Conservation (phyloP, 2,329 filamentous ascomycete species). For the Gaeumannomyces sp. region DNA sequence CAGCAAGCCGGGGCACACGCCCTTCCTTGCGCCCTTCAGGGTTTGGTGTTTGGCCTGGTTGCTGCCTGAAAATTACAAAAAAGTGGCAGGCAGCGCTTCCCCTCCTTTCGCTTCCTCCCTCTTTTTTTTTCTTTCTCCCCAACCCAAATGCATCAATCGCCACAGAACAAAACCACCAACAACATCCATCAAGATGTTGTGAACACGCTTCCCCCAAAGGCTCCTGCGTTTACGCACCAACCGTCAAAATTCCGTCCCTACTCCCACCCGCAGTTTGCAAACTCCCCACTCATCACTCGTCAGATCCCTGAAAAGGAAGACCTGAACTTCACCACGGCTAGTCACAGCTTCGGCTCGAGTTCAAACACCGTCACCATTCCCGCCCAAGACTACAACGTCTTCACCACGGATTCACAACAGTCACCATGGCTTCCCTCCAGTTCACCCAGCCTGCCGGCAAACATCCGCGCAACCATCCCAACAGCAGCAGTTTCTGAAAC, state of each 20-base stretch:
- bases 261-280: constrained; percentile 25
- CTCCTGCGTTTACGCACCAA: constrained; percentile 24
- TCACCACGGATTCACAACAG: constrained; percentile 72
- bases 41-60: constrained; percentile 19
- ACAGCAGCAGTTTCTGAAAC: constrained; percentile 36
- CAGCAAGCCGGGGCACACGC: constrained; percentile 9
- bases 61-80: constrained; percentile 45
- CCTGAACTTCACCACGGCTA: constrained; percentile 62
- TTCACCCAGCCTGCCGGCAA: constrained; percentile 57
- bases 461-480: constrained; percentile 50
- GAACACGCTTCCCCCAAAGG: constrained; percentile 37
- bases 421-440: constrained; percentile 76
- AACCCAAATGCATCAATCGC: constrained; percentile 27
- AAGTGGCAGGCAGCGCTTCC: constrained; percentile 25
- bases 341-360: constrained; percentile 51
- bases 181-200: constrained; percentile 51
- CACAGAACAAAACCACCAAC: constrained; percentile 25
- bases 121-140: constrained; percentile 29
- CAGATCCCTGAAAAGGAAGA: constrained; percentile 47
- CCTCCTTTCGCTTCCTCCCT: constrained; percentile 21
- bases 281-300: constrained; percentile 40
- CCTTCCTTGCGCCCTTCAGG: neutral
- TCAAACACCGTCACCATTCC: constrained; percentile 54
- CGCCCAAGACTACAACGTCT: constrained; percentile 63
- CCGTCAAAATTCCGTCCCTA: constrained; percentile 50